Evolutionary conservation across 1,284 basidiomycete genomes (phyloP), one percentile per base, ranked within the genome.

Genomic region (Polyporus tsugae): DNA sequence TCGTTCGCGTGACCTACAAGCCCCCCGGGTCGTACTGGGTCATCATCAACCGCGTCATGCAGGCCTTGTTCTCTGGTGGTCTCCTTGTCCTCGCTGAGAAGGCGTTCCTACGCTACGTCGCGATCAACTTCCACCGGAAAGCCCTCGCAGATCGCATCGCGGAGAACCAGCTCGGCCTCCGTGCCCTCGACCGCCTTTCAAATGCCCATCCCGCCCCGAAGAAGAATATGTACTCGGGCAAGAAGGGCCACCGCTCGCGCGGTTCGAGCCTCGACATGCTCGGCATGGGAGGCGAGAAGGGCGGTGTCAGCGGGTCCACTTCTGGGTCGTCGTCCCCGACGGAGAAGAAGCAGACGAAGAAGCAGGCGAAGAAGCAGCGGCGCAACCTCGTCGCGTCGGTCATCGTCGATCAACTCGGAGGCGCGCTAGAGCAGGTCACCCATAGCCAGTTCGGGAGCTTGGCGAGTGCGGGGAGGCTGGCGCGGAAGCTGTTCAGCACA

Each of bases 91-190:
- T 93, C 5, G 84, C 81, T 10, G 92, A 94, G 76, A 94, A 94
- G 75, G 77, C 91, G 52, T 89, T 91, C 76, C 78, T 94, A 38
- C 90, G 88, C 73, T 89, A 90, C 71, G 86, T 93, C 55, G 91
- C 91, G n/a, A 93, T 93, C 80, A 90, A 87, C 73, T 93, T 93
- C 76, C 92, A 93, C 77, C 83, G 88, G 72, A 90, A 87, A 71
- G 91, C 92, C 6, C 85, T 93, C 36, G 88, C 91, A 25, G 92
- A 93, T 64, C 88, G 91, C 60, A 80, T 93, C 25, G 82, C 83
- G 4, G 91, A 93, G 77, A 93, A 93, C 73, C 85, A 85, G 36
- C 80, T 91, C 42, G 92, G 89, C 17, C 81, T 93, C 38, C 88
- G 86, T 73, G 91, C 89, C 1, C 83, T 93, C 22, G 91, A 93